A percentile compares a stretch with the other conserved stretches of the same genome.
phyloP scores from a whole-genome alignment of 1,284 basidiomycete genomes.

The Ustilago loliicola region DNA sequence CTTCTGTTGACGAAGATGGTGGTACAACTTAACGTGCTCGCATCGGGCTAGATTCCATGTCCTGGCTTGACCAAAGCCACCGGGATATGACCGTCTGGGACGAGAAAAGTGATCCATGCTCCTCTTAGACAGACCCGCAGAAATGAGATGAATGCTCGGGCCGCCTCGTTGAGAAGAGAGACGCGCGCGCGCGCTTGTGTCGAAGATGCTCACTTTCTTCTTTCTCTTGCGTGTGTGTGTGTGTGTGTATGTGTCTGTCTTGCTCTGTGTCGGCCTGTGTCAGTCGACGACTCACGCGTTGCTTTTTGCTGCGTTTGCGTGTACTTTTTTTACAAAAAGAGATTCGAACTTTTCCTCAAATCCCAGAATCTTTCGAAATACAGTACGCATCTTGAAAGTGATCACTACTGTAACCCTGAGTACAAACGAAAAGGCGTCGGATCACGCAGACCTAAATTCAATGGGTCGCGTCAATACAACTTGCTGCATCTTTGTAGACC shows the following conservation, averaged over 20 bases:
- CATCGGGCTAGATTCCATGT: too few species aligned
- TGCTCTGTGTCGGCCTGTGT: too few species aligned
- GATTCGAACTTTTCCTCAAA: conserved; percentile 11
- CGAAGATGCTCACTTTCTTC: not conserved
- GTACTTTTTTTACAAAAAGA: not conserved
- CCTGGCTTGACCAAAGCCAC: too few species aligned
- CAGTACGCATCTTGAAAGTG: not conserved
- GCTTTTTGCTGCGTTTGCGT: not conserved
- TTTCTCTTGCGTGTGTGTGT: not conserved
- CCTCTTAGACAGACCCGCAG: not conserved
- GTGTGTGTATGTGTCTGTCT: not conserved
- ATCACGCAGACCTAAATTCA: not conserved
- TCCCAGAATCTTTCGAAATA: not conserved
- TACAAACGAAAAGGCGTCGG: conserved; percentile 1
- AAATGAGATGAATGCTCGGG: conserved; percentile 14
- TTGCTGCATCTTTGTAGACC: not conserved
- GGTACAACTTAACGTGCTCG: too few species aligned
- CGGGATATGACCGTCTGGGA: not conserved
- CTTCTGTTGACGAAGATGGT: too few species aligned
- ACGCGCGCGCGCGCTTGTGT: not conserved
- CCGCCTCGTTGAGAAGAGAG: conserved; percentile 4
- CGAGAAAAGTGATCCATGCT: not conserved
- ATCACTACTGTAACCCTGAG: conserved; percentile 19
- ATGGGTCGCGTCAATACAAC: not conserved
- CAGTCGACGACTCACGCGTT: not conserved